Conservation (phyloP, 352 stramenopile genomes). For the Phytopythium montanum region DNA sequence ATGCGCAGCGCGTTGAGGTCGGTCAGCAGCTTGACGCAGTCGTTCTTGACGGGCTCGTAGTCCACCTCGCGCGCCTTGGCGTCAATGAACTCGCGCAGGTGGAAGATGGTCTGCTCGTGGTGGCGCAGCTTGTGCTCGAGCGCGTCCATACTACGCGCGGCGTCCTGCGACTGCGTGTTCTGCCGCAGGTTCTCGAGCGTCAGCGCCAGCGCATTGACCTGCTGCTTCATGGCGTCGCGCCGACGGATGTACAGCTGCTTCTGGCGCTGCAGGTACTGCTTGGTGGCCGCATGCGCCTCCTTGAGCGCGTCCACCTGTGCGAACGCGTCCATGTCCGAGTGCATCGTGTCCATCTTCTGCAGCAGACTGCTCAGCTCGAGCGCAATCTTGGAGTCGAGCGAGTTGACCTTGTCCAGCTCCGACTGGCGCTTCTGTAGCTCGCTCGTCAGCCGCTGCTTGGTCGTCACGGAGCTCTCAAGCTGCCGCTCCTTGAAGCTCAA, state of each 20-base stretch:
- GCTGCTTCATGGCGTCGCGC: constrained; percentile 82
- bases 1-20: constrained; percentile 75
- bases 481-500: constrained; percentile 91
- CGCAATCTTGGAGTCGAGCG: constrained; percentile 84
- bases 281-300: constrained; percentile 74
- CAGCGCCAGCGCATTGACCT: constrained; percentile 57
- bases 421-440: constrained; percentile 86
- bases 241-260: constrained; percentile 86
- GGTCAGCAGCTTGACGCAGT: constrained; percentile 70
- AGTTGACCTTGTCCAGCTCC: constrained; percentile 91
- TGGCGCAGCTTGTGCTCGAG: constrained; percentile 89
- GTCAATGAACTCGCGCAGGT: constrained; percentile 87
- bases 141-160: constrained; percentile 70
- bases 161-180: constrained; percentile 69
- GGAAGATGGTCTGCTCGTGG: constrained; percentile 93
- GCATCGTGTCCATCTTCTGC: constrained; percentile 88
- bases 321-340: constrained; percentile 85
- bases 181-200: constrained; percentile 81
- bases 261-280: constrained; percentile 60
- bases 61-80: constrained; percentile 87
- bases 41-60: constrained; percentile 83
- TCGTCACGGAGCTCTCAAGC: constrained; percentile 87
- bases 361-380: constrained; percentile 78
- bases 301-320: constrained; percentile 86
- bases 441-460: constrained; percentile 81